These are phyloP conservation scores for Fraxinus floribunda DNA, from an alignment of 305 asterid species.

Conservation along the genomic window DNA sequence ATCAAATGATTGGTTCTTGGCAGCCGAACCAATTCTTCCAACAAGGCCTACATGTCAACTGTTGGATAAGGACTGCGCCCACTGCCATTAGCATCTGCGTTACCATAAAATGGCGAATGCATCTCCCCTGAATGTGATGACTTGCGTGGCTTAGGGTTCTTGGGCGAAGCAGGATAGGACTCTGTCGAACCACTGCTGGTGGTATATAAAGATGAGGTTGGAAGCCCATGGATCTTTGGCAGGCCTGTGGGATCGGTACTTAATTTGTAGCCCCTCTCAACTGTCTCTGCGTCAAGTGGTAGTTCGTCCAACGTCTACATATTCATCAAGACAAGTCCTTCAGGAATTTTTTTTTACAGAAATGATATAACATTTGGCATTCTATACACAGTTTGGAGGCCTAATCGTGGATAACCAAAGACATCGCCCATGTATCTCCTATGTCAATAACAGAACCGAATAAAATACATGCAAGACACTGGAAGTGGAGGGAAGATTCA, in stretches of 20 bases:
- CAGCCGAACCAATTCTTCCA: neutral
- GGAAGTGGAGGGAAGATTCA: neutral
- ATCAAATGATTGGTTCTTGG: slow-evolving; percentile 22
- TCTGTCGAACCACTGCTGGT: slow-evolving; percentile 53
- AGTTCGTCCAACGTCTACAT: slow-evolving; percentile 76
- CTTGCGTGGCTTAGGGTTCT: slow-evolving; percentile 55
- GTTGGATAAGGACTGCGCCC: slow-evolving; percentile 59
- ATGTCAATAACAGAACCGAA: neutral
- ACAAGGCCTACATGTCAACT: slow-evolving; percentile 40
- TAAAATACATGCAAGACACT: neutral
- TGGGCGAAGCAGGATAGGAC: slow-evolving; percentile 58
- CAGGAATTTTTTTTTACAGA: neutral
- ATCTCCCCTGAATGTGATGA: slow-evolving; percentile 80
- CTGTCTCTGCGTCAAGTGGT: slow-evolving; percentile 80
- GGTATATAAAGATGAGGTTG: slow-evolving; percentile 64
- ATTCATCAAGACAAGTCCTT: neutral
- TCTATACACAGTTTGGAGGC: neutral
- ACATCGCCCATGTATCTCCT: neutral
- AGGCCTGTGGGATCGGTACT: slow-evolving; percentile 72
- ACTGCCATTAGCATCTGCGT: slow-evolving; percentile 60
- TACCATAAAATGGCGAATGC: slow-evolving; percentile 47
- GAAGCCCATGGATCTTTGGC: slow-evolving; percentile 89
- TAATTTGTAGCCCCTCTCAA: slow-evolving; percentile 76
- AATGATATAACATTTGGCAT: neutral
- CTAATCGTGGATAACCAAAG: neutral